Percentiles rank a stretch among this genome's conserved stretches.
phyloP scores from a whole-genome alignment of 148 eudicot species.

The Cornus kousa region DNA sequence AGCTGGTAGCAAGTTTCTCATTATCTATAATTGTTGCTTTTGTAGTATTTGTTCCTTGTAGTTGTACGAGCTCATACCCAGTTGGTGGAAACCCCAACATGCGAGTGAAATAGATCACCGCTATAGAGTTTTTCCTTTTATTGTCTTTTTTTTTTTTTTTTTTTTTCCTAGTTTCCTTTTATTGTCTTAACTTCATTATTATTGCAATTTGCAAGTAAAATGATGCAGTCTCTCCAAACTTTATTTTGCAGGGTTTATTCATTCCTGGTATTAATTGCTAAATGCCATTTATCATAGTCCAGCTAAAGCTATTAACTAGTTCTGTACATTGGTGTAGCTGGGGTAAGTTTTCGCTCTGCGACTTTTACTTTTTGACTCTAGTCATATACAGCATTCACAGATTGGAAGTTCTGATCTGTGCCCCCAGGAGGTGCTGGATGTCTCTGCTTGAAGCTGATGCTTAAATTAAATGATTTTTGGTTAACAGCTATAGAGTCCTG shows the following conservation, averaged over 20 bases:
- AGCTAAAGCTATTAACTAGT: constrained; percentile 41
- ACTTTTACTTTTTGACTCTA: neutral
- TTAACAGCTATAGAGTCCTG: neutral
- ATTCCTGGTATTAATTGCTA: neutral
- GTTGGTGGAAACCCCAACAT: neutral
- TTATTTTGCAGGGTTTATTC: neutral
- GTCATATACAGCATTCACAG: neutral
- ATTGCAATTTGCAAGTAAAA: constrained; percentile 2
- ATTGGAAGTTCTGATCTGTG: neutral
- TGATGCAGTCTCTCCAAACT: constrained; percentile 13
- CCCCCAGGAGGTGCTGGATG: neutral
- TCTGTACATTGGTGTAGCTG: neutral
- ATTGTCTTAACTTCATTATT: neutral
- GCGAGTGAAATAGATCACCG: neutral
- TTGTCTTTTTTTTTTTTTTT: no score
- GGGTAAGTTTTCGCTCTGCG: neutral
- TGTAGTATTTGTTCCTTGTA: neutral
- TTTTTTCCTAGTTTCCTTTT: no score
- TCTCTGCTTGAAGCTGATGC: neutral
- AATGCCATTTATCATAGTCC: neutral
- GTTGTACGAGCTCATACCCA: neutral
- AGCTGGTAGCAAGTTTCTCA: neutral
- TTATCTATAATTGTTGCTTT: neutral
- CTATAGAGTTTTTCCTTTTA: neutral
- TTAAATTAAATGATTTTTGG: neutral